A percentile compares a stretch with the other conserved stretches of the same genome.
These are phyloP conservation scores for Trichothecium roseum DNA, from an alignment of 2,329 filamentous ascomycete genomes.

Conservation along the genomic window DNA sequence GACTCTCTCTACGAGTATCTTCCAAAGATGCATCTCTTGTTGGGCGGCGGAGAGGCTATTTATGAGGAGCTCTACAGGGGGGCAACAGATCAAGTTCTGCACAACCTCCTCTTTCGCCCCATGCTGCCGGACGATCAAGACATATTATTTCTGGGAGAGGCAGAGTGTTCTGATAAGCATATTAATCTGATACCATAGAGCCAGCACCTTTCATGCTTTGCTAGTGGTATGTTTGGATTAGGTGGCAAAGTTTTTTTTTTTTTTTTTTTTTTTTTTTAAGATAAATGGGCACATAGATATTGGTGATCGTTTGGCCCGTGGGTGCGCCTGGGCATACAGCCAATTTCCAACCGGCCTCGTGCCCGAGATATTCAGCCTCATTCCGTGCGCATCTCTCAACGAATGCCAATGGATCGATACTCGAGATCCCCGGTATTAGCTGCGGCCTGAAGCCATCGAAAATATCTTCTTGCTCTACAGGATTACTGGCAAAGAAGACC, in stretches of 20 bases:
- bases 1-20: slow-evolving; percentile 58
- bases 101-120: slow-evolving; percentile 55
- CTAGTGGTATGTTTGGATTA: slow-evolving; percentile 58
- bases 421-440: slow-evolving; percentile 36
- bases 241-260: slow-evolving; percentile 50
- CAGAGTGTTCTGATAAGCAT: slow-evolving; percentile 25
- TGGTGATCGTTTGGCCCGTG: slow-evolving; percentile 37
- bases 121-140: slow-evolving; percentile 47
- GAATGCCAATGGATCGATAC: slow-evolving; percentile 23
- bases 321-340: slow-evolving; percentile 48
- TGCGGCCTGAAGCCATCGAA: slow-evolving; percentile 63
- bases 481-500: slow-evolving; percentile 55
- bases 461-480: slow-evolving; percentile 71
- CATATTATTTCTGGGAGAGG: slow-evolving; percentile 52
- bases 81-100: slow-evolving; percentile 45
- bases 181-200: slow-evolving; percentile 16
- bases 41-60: slow-evolving; percentile 41
- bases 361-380: slow-evolving; percentile 42
- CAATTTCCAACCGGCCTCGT: slow-evolving; percentile 45
- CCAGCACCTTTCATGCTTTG: slow-evolving; percentile 44
- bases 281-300: slow-evolving; percentile 34
- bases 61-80: slow-evolving; percentile 27
- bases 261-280: too few species aligned
- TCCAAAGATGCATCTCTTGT: slow-evolving; percentile 52
- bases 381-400: slow-evolving; percentile 29